Percentiles rank a stretch among this genome's conserved stretches.
These are phyloP conservation scores for Chenopodium suecicum DNA, from an alignment of 148 eudicot species.

Conservation along the genomic window DNA sequence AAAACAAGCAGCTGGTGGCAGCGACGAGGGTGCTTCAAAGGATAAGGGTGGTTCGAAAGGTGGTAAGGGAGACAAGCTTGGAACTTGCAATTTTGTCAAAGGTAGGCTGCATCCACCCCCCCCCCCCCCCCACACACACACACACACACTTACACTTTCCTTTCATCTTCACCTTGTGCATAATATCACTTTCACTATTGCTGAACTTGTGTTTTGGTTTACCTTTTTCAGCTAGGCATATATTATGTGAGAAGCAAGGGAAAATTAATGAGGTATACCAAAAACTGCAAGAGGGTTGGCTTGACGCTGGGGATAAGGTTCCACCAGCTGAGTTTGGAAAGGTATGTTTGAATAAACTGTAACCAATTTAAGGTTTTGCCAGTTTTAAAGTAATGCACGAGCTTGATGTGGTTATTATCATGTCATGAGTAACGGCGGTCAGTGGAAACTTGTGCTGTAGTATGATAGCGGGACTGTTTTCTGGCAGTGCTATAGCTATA, in stretches of 20 bases:
- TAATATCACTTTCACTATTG: not conserved
- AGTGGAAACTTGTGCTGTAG: not conserved
- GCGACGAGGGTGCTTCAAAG: slow-evolving; percentile 71
- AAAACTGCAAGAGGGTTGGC: slow-evolving; percentile 95
- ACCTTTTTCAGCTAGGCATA: slow-evolving; percentile 71
- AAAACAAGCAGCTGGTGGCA: slow-evolving; percentile 65
- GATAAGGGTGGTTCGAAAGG: slow-evolving; percentile 71
- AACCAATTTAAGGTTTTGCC: no score
- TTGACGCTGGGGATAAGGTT: slow-evolving; percentile 85
- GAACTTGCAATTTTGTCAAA: slow-evolving; percentile 97
- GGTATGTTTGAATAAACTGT: slow-evolving; percentile 39
- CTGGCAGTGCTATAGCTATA: not conserved
- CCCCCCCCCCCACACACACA: no score
- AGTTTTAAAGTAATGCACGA: not conserved
- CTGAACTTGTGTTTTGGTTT: not conserved
- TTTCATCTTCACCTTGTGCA: not conserved
- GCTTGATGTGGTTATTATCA: not conserved
- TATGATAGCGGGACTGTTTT: not conserved
- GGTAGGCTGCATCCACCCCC: slow-evolving; percentile 36
- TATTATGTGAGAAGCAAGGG: slow-evolving; percentile 95
- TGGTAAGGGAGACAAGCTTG: slow-evolving; percentile 85
- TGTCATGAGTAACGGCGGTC: not conserved
- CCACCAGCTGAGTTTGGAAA: slow-evolving; percentile 99
- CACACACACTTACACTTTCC: not conserved
- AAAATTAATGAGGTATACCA: slow-evolving; percentile 97